These are phyloP conservation scores for Monosporascus sp. DNA, from an alignment of 2,329 filamentous ascomycete species.

Conservation along the genomic window DNA sequence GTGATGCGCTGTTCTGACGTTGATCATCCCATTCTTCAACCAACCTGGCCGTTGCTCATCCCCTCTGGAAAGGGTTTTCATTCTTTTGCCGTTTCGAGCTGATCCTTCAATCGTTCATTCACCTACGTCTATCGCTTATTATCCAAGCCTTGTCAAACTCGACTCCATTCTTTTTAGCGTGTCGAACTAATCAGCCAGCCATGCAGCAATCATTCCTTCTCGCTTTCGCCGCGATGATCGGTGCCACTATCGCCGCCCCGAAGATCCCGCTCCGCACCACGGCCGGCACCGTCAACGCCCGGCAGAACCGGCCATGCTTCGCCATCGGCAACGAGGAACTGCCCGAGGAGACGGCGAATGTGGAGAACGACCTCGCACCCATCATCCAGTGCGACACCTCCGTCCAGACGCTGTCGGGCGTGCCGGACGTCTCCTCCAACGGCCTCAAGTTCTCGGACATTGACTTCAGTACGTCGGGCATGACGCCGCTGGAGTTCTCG, in stretches of 20 bases:
- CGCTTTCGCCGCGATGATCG: background rate
- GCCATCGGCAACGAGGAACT: slow-evolving; percentile 45
- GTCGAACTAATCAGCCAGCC: background rate
- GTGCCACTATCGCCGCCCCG: background rate
- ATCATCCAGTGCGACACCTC: slow-evolving; percentile 44
- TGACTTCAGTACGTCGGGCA: slow-evolving; percentile 47
- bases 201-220: background rate
- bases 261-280: background rate
- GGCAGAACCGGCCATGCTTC: slow-evolving; percentile 40
- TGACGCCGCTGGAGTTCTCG: slow-evolving; percentile 48
- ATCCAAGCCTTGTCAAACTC: too few species aligned
- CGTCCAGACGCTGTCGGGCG: slow-evolving; percentile 43
- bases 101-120: background rate
- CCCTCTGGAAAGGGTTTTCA: background rate
- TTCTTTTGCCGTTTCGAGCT: background rate
- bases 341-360: slow-evolving; percentile 42
- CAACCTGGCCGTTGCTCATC: background rate
- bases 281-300: too few species aligned
- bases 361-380: slow-evolving; percentile 35
- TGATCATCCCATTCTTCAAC: background rate
- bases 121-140: background rate
- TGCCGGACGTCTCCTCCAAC: slow-evolving; percentile 53
- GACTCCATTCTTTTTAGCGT: too few species aligned
- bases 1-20: background rate
- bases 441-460: slow-evolving; percentile 45